These are phyloP conservation scores for Monosporascus cannonballus DNA, from an alignment of 2,329 filamentous ascomycete species.

Conservation along the genomic window DNA sequence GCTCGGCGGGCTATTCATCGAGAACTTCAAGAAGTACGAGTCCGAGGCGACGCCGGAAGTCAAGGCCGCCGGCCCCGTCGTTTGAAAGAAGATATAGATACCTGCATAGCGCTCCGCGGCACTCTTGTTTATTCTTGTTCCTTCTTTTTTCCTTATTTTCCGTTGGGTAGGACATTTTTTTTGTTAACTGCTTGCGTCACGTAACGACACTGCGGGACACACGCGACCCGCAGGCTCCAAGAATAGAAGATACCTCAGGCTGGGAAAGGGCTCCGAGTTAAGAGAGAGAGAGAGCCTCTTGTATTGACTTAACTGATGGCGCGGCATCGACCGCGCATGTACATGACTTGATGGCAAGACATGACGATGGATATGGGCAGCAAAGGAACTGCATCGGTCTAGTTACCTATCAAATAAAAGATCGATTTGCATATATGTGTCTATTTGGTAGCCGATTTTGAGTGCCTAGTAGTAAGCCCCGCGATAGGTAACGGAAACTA, in stretches of 20 bases:
- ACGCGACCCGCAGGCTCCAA: neutral
- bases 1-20: slow-evolving; percentile 81
- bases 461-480: no score
- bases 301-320: neutral
- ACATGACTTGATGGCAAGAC: neutral
- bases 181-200: neutral
- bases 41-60: slow-evolving; percentile 77
- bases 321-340: neutral
- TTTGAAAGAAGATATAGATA: slow-evolving; percentile 16
- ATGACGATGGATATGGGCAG: neutral
- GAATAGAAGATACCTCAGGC: neutral
- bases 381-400: neutral
- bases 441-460: no score
- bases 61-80: slow-evolving; percentile 56
- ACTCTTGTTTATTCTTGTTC: slow-evolving; percentile 7
- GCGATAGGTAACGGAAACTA: no score
- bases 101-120: slow-evolving; percentile 7
- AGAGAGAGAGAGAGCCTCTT: neutral
- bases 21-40: slow-evolving; percentile 97
- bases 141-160: slow-evolving; percentile 3
- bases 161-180: slow-evolving; percentile 5
- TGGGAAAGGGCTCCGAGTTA: neutral
- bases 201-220: neutral
- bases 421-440: no score
- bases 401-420: no score